A percentile compares a stretch with the other conserved stretches of the same genome.
Evolutionary conservation across 2,329 filamentous ascomycete species (phyloP).

Genomic region (Ophiosphaerella narmari): DNA sequence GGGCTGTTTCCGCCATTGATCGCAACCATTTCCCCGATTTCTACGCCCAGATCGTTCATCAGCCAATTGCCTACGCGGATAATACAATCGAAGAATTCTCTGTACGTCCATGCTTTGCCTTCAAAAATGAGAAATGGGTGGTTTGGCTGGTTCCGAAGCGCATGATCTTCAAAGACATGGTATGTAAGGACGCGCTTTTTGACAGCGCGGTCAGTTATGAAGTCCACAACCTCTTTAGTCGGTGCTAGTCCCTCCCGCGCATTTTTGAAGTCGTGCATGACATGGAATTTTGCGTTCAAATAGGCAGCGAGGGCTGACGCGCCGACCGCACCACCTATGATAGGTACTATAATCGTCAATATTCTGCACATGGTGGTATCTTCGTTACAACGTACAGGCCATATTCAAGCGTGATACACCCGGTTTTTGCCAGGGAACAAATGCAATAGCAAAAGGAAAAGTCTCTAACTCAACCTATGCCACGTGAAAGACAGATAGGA

Average conservation of each 20-base stretch:
- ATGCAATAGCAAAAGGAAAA: neutral
- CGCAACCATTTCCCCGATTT: constrained; percentile 41
- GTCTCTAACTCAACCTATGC: neutral
- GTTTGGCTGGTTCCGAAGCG: constrained; percentile 41
- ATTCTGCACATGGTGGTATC: neutral
- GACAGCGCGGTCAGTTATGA: constrained; percentile 17
- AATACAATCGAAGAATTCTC: constrained; percentile 36
- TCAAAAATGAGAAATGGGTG: constrained; percentile 44
- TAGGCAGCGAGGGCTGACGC: constrained; percentile 40
- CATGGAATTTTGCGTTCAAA: constrained; percentile 44
- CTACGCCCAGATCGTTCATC: constrained; percentile 40
- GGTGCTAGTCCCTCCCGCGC: constrained; percentile 21
- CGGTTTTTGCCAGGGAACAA: neutral
- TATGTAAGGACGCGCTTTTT: constrained; percentile 33
- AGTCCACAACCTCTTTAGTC: constrained; percentile 19
- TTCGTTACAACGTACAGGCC: constrained; percentile 11
- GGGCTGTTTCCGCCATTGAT: constrained; percentile 43
- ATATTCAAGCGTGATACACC: constrained; percentile 1
- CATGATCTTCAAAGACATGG: constrained; percentile 42
- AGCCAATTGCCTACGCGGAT: constrained; percentile 42
- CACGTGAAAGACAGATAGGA: too few relatives aligned
- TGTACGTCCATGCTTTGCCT: constrained; percentile 40
- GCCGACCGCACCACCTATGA: constrained; percentile 33
- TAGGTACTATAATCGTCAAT: constrained; percentile 24
- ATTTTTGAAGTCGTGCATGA: constrained; percentile 31